Conservation (phyloP, 148 eudicot genomes). For the Simmondsia chinensis region DNA sequence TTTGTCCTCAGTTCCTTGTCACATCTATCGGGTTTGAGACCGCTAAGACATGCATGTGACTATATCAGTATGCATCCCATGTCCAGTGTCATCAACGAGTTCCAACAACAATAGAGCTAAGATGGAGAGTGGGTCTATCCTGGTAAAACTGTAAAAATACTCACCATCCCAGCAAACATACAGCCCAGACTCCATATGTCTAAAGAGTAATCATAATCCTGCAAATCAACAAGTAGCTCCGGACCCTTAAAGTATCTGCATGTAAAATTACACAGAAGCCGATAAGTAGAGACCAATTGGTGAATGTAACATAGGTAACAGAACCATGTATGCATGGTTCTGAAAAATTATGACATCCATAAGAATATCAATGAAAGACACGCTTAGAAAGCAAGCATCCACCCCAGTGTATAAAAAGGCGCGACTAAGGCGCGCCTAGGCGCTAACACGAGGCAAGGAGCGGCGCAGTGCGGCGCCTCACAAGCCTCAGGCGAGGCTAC, state of each 20-base stretch:
- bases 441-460: too few species aligned
- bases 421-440: too few species aligned
- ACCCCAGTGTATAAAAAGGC: too few species aligned
- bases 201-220: slow-evolving; percentile 96
- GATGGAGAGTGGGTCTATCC: not conserved
- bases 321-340: too few species aligned
- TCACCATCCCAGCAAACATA: slow-evolving; percentile 99
- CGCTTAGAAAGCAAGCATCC: too few species aligned
- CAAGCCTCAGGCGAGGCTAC: too few species aligned
- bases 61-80: not conserved
- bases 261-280: not conserved
- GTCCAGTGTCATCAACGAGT: not conserved
- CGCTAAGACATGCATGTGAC: too few species aligned
- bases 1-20: too few species aligned
- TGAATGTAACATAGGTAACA: not conserved
- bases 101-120: not conserved
- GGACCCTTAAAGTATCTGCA: slow-evolving; percentile 98
- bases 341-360: too few species aligned
- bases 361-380: too few species aligned
- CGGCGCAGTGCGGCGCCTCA: too few species aligned
- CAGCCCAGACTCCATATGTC: slow-evolving; percentile 99
- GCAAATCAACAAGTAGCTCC: slow-evolving; percentile 96
- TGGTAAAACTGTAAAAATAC: slow-evolving; percentile 11
- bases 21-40: too few species aligned
- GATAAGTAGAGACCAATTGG: not conserved